Evolutionary conservation across 164 flowering plant genomes (phyloP).

Genomic region (Berberis thunbergii): DNA sequence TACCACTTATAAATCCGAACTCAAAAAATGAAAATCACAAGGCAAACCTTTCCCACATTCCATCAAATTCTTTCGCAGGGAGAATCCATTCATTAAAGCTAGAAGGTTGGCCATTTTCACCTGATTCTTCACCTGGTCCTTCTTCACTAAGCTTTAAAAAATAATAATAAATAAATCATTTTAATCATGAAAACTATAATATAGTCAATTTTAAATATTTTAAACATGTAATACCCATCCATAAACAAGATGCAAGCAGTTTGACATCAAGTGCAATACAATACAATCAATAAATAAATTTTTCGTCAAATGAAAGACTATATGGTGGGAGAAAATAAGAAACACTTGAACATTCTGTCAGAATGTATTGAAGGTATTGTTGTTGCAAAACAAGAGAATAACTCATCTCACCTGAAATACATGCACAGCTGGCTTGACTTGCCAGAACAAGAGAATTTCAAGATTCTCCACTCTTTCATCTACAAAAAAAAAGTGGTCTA

Average conservation of each 20-base stretch:
- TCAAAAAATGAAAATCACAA: neutral
- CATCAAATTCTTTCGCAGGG: constrained; percentile 98
- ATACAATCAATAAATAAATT: too few species aligned
- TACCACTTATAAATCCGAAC: neutral
- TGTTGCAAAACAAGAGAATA: neutral
- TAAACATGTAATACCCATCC: neutral
- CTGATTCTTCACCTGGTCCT: constrained; percentile 68
- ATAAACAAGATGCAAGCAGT: neutral
- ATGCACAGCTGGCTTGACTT: constrained; percentile 91
- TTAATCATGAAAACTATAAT: neutral
- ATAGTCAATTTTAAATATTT: too few species aligned
- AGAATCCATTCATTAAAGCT: constrained; percentile 96
- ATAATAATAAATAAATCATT: neutral
- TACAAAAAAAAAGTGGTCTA: constrained; percentile 17
- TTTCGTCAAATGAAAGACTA: too few species aligned
- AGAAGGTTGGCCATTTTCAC: constrained; percentile 49
- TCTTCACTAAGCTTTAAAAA: constrained; percentile 65
- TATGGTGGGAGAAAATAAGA: too few species aligned
- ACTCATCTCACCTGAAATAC: constrained; percentile 71
- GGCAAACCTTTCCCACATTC: constrained; percentile 92
- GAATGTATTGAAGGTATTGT: too few species aligned
- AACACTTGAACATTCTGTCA: too few species aligned
- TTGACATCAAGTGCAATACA: neutral
- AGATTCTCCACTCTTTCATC: constrained; percentile 76
- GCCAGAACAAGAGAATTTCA: constrained; percentile 90